These are phyloP conservation scores for Euphrasia arctica DNA, from an alignment of 305 asterid genomes.

Conservation along the genomic window DNA sequence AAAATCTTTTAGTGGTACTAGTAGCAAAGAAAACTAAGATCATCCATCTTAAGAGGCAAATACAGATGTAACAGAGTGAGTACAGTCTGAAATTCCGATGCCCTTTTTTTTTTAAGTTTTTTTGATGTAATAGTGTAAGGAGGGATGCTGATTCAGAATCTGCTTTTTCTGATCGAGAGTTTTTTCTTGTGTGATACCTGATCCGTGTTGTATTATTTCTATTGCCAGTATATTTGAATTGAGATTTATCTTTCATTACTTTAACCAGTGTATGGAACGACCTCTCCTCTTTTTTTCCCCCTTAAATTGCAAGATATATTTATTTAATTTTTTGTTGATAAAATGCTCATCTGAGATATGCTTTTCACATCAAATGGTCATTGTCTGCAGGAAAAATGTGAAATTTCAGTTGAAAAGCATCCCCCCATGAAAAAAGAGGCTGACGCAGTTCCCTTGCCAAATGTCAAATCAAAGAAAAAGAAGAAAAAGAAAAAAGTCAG, in stretches of 20 bases:
- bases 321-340: conserved; percentile 13
- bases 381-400: conserved; percentile 49
- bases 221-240: conserved; percentile 6
- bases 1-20: not conserved
- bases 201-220: not conserved
- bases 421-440: conserved; percentile 31
- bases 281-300: not conserved
- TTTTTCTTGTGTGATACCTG: not conserved
- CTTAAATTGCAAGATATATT: not conserved
- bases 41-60: not conserved
- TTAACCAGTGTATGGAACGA: conserved; percentile 3
- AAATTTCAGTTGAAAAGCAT: conserved; percentile 33
- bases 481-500: conserved; percentile 53
- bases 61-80: not conserved
- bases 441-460: conserved; percentile 28
- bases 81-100: not conserved
- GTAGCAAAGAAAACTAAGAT: not conserved
- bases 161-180: not conserved
- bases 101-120: not conserved
- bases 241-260: not conserved
- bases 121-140: not conserved
- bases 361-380: conserved; percentile 23
- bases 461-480: conserved; percentile 54
- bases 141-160: not conserved
- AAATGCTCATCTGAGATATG: conserved; percentile 20